phyloP scores from a whole-genome alignment of 768 basidiomycete genomes.

The Cyclocybe aegerita region DNA sequence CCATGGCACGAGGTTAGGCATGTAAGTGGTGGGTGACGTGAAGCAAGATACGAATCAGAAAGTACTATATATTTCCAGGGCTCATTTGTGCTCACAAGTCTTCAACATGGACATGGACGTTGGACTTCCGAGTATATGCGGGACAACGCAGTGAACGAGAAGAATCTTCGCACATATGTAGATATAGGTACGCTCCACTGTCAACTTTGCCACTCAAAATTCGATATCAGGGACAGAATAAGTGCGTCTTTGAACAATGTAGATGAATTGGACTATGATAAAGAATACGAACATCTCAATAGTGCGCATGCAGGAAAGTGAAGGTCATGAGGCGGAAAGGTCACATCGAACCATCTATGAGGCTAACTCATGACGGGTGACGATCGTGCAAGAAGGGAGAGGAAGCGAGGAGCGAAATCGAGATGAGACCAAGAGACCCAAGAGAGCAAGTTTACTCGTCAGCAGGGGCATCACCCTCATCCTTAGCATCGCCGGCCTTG shows the following conservation, averaged over 20 bases:
- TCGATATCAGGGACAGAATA: not conserved
- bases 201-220: too few species aligned
- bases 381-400: constrained; percentile 5
- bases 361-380: constrained; percentile 7
- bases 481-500: constrained; percentile 70
- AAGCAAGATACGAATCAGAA: not conserved
- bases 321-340: not conserved
- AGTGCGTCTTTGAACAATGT: constrained; percentile 9
- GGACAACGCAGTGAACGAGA: constrained; percentile 2
- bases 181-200: not conserved
- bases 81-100: too few species aligned
- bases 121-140: not conserved
- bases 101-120: too few species aligned
- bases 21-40: constrained; percentile 7
- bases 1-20: constrained; percentile 25
- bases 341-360: constrained; percentile 2
- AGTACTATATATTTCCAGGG: too few species aligned
- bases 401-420: constrained; percentile 2
- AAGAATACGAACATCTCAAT: constrained; percentile 9
- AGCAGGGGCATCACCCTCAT: constrained; percentile 62
- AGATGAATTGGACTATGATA: constrained; percentile 13
- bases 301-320: constrained; percentile 14
- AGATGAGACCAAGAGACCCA: constrained; percentile 12
- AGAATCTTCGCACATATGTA: constrained; percentile 6
- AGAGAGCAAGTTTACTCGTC: constrained; percentile 55